These are phyloP conservation scores for Megacollybia marginata DNA, from an alignment of 768 basidiomycete genomes.

Conservation along the genomic window DNA sequence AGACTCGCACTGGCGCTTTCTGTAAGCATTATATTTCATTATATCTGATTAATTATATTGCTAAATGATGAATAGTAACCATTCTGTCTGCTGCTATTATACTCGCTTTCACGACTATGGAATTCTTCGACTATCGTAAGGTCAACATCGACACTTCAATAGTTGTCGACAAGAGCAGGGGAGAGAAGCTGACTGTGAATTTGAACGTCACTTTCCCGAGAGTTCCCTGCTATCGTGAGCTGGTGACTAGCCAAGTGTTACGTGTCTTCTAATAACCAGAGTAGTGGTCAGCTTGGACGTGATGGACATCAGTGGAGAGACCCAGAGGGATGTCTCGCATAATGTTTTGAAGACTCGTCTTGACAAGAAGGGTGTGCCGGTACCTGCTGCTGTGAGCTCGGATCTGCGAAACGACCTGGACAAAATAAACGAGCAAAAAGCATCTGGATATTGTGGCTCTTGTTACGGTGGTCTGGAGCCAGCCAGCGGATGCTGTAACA, in stretches of 20 bases:
- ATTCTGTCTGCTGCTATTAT: constrained; percentile 89
- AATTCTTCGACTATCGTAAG: constrained; percentile 92
- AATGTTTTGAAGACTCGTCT: constrained; percentile 83
- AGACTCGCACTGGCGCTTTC: constrained; percentile 89
- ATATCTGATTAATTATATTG: neutral
- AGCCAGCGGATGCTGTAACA: constrained; percentile 83
- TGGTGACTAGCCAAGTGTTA: neutral
- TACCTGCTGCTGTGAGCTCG: constrained; percentile 45
- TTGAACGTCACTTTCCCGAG: constrained; percentile 93
- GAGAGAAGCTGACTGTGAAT: constrained; percentile 87
- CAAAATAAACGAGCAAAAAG: constrained; percentile 55
- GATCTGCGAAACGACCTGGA: constrained; percentile 88
- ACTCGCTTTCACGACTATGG: constrained; percentile 82
- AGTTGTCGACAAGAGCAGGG: constrained; percentile 89
- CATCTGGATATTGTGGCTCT: constrained; percentile 79
- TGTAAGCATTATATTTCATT: constrained; percentile 40
- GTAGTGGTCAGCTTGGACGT: constrained; percentile 92
- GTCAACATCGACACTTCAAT: constrained; percentile 86
- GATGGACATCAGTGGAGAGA: constrained; percentile 97
- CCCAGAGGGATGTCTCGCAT: constrained; percentile 85
- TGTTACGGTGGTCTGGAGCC: constrained; percentile 88
- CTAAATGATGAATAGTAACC: constrained; percentile 56
- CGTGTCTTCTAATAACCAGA: constrained; percentile 1
- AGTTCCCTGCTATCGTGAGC: constrained; percentile 95
- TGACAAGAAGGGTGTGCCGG: constrained; percentile 45